A percentile compares a stretch with the other conserved stretches of the same genome.
These are phyloP conservation scores for Trichoderma pleuroti DNA, from an alignment of 2,329 filamentous ascomycete genomes.

Conservation along the genomic window DNA sequence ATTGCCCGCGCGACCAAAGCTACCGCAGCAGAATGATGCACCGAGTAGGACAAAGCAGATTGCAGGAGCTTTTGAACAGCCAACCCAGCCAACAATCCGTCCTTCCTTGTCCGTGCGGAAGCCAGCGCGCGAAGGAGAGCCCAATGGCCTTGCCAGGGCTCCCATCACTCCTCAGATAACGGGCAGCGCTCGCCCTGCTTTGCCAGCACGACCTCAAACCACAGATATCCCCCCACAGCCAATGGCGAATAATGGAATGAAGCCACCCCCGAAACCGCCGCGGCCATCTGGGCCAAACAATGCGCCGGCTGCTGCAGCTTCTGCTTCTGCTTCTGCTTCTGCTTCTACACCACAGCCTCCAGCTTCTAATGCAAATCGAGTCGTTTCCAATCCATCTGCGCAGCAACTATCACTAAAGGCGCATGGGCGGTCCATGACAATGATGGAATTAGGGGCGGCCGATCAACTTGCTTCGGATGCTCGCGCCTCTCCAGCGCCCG, in stretches of 20 bases:
- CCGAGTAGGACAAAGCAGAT: slow-evolving; percentile 24
- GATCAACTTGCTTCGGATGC: slow-evolving; percentile 27
- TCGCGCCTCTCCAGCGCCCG: slow-evolving; percentile 25
- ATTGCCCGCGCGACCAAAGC: slow-evolving; percentile 50
- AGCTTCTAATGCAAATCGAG: slow-evolving; percentile 23
- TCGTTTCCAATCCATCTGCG: slow-evolving; percentile 31
- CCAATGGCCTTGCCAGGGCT: slow-evolving; percentile 38
- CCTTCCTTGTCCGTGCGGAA: slow-evolving; percentile 39
- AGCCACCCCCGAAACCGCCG: slow-evolving; percentile 44
- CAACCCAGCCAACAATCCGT: slow-evolving; percentile 35
- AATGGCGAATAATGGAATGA: slow-evolving; percentile 20
- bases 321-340: slow-evolving; percentile 21
- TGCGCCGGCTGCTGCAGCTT: slow-evolving; percentile 22
- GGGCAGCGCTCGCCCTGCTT: slow-evolving; percentile 44
- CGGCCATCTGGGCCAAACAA: slow-evolving; percentile 34
- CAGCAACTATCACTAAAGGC: slow-evolving; percentile 32
- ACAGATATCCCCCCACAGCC: slow-evolving; percentile 25
- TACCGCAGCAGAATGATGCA: slow-evolving; percentile 30
- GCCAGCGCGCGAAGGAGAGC: slow-evolving; percentile 46
- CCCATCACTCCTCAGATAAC: slow-evolving; percentile 40
- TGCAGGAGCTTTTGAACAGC: slow-evolving; percentile 38
- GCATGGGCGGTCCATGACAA: slow-evolving; percentile 32
- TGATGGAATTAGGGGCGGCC: slow-evolving; percentile 35
- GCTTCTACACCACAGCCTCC: slow-evolving; percentile 16
- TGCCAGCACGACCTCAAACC: slow-evolving; percentile 48